Conservation (phyloP, 768 basidiomycete species). For the Punctularia strigosozonata region DNA sequence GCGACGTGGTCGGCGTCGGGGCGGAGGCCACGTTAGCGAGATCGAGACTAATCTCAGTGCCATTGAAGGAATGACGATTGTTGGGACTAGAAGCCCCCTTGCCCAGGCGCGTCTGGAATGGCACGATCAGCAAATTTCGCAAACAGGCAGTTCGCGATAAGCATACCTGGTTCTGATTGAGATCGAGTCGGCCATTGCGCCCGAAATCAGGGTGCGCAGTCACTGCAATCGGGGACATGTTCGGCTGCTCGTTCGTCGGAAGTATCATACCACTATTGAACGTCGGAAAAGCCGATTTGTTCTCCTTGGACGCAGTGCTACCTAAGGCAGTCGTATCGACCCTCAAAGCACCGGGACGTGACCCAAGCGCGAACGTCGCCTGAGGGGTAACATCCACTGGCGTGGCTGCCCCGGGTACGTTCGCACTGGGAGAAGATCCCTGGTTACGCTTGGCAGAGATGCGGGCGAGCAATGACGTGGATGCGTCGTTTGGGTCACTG, state of each 20-base stretch:
- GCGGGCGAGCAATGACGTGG: constrained; percentile 63
- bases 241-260: constrained; percentile 43
- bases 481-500: constrained; percentile 67
- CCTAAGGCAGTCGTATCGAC: constrained; percentile 65
- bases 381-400: neutral
- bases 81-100: constrained; percentile 33
- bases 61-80: constrained; percentile 67
- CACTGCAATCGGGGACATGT: constrained; percentile 67
- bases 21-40: constrained; percentile 46
- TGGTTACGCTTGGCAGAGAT: constrained; percentile 59
- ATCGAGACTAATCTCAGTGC: constrained; percentile 51
- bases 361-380: constrained; percentile 18
- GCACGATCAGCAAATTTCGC: constrained; percentile 5
- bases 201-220: constrained; percentile 83
- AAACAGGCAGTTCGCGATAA: constrained; percentile 1
- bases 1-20: constrained; percentile 31
- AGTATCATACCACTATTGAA: constrained; percentile 47
- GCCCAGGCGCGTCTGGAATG: constrained; percentile 28
- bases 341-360: constrained; percentile 57
- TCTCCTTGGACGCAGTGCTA: constrained; percentile 51
- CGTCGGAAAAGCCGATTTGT: constrained; percentile 76
- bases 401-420: too few relatives aligned
- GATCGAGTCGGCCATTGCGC: constrained; percentile 52
- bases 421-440: constrained; percentile 24
- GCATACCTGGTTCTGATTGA: constrained; percentile 58